Base-by-base conservation (phyloP, 2,329 filamentous ascomycete species). In the Myotisia sp. region DNA sequence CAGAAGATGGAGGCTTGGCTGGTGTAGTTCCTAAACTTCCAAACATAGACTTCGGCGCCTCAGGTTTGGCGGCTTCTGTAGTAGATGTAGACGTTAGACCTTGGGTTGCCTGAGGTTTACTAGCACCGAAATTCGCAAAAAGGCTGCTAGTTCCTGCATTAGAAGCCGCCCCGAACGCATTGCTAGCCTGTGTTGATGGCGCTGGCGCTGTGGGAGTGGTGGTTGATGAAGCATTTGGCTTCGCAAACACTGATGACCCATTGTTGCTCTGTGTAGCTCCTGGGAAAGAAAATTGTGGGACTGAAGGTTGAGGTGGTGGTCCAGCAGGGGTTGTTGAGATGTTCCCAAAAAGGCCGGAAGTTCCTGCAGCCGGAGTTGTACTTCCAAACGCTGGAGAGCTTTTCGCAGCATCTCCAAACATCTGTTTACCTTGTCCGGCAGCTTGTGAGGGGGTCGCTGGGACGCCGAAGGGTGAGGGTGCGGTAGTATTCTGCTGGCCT, bases 301-400 rank as follows among this genome's bases (percentile, higher is more conserved):
- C 43, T 26, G 55, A 43, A 19, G 48, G 41, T 20, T 64, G 39
- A 17, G 33, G 63, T 18, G 65, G 64, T 40, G 62, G 62, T 5
- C 63, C 64, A 34, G 64, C 64, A 32, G 65, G 65, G 20, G 64
- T 68, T 12, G 65, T 67, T 10, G 64, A 67, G 31, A 54, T 44
- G 37, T 53, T 58, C 28, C 49, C 52, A 39, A 64, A 62, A 29
- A 57, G 39, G n/a, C 40, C 45, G 31, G 44, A 40, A n/a, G 48
- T 50, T 20, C 54, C 47, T 27, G 56, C 51, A 17, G 53, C 54
- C 31, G 60, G 58, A 13, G 59, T 60, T 6, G 43, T 43, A 40
- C 42, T 51, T 26, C 54, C 54, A 36, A 61, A 59, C 6, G 55
- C 33, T 26, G 40, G 6, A 8, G 43, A 42, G 12, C 43, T 40